Percentiles rank a stretch among this genome's conserved stretches.
Evolutionary conservation across 805 yeast genomes (phyloP).

Genomic region (Tetrapisispora fleetii): DNA sequence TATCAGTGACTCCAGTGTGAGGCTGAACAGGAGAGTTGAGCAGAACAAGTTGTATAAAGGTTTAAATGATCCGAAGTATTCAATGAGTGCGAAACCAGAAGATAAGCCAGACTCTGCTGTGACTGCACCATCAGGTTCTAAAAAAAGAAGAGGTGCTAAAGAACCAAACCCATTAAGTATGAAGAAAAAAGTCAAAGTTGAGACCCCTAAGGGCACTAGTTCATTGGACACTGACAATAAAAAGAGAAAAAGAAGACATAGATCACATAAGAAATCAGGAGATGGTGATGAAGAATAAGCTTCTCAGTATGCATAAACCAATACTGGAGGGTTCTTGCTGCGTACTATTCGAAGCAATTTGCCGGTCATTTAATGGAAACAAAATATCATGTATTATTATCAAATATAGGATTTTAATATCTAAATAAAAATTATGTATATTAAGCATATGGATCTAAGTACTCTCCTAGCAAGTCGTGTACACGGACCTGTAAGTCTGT

Average conservation of each 20-base stretch:
- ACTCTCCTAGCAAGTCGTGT: not conserved
- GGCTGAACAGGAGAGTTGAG: constrained; percentile 45
- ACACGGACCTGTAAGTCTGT: not conserved
- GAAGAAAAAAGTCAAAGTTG: constrained; percentile 43
- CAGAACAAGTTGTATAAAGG: constrained; percentile 63
- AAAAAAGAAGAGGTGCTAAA: constrained; percentile 54
- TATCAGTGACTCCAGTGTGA: constrained; percentile 58
- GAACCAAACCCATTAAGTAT: constrained; percentile 88
- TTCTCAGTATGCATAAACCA: not conserved
- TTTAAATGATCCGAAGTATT: constrained; percentile 51
- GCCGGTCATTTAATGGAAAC: not conserved
- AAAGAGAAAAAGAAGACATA: constrained; percentile 2
- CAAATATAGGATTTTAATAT: not conserved
- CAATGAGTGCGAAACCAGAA: constrained; percentile 33
- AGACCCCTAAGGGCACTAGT: not conserved
- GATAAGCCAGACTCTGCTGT: constrained; percentile 15
- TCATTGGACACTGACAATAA: not conserved
- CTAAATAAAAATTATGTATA: not conserved
- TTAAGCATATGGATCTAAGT: not conserved
- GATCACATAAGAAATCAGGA: not conserved
- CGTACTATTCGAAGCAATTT: not conserved
- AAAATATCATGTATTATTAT: not conserved
- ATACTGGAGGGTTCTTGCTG: not conserved
- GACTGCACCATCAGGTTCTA: constrained; percentile 46
- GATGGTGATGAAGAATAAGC: not conserved